These are phyloP conservation scores for Arthroderma sp. DNA, from an alignment of 2,329 filamentous ascomycete species.

Conservation along the genomic window DNA sequence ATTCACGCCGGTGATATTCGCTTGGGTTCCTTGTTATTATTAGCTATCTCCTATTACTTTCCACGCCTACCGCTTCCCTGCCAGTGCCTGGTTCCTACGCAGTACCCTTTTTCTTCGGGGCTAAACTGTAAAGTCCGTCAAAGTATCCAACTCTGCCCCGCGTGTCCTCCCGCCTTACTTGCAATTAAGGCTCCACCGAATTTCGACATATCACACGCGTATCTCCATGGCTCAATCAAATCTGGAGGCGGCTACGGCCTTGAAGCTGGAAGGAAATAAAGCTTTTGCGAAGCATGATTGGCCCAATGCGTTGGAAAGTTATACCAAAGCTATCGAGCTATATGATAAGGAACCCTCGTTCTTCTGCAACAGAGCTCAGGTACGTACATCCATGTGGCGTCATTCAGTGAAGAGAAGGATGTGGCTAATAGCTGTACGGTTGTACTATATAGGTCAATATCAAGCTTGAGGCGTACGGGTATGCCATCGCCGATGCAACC, in stretches of 20 bases:
- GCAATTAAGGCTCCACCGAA: no score
- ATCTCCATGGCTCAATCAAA: constrained; percentile 29
- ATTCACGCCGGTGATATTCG: no score
- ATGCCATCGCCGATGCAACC: constrained; percentile 78
- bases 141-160: no score
- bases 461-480: constrained; percentile 89
- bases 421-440: constrained; percentile 2
- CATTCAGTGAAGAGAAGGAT: not conserved
- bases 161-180: no score
- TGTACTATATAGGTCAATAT: constrained; percentile 58
- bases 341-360: constrained; percentile 77
- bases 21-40: no score
- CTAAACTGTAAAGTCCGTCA: no score
- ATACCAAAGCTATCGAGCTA: constrained; percentile 74
- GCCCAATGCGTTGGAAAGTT: constrained; percentile 66
- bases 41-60: no score
- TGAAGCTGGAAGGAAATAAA: constrained; percentile 92
- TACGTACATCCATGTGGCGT: constrained; percentile 30
- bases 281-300: constrained; percentile 83
- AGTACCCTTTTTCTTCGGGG: no score
- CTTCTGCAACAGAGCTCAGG: constrained; percentile 90
- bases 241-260: constrained; percentile 57
- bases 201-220: no score
- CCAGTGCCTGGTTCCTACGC: no score
- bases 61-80: no score